These are phyloP conservation scores for Didymellaceae sp. DNA, from an alignment of 2,329 filamentous ascomycete species.

Conservation along the genomic window DNA sequence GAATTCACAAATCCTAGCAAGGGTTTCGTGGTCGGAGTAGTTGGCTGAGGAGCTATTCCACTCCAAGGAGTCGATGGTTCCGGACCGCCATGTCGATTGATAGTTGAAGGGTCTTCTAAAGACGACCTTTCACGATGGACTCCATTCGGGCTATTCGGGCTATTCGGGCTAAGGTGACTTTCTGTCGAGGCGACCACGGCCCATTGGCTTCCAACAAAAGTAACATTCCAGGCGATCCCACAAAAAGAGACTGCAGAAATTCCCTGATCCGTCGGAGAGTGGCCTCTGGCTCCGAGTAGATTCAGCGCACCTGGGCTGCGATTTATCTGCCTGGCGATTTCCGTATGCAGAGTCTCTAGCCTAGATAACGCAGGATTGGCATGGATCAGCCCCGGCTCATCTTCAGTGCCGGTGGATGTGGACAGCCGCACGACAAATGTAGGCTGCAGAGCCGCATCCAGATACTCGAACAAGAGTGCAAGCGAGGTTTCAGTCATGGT, in stretches of 20 bases:
- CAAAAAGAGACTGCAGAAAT: background rate
- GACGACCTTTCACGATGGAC: background rate
- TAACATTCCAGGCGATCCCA: slow-evolving; percentile 3
- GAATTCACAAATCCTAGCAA: slow-evolving; percentile 1
- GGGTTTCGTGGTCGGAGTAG: background rate
- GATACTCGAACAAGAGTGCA: slow-evolving; percentile 10
- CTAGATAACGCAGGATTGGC: slow-evolving; percentile 8
- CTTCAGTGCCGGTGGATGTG: background rate
- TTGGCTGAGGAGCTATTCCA: too few relatives aligned
- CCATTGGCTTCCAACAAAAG: slow-evolving; percentile 1
- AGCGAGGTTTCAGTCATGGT: slow-evolving; percentile 8
- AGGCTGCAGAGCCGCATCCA: slow-evolving; percentile 8
- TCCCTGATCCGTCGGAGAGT: too few relatives aligned
- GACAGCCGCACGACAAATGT: slow-evolving; percentile 4
- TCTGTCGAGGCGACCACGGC: slow-evolving; percentile 1
- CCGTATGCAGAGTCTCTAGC: background rate
- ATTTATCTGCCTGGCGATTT: background rate
- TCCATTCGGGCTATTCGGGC: background rate
- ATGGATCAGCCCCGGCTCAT: background rate
- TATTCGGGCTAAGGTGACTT: background rate
- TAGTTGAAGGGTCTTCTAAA: background rate
- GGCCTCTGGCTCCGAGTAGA: background rate
- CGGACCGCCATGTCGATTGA: too few relatives aligned
- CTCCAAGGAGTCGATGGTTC: too few relatives aligned
- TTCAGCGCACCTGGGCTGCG: background rate